Base-by-base conservation (phyloP, 148 eudicot genomes). In the Camellia granthamiana region DNA sequence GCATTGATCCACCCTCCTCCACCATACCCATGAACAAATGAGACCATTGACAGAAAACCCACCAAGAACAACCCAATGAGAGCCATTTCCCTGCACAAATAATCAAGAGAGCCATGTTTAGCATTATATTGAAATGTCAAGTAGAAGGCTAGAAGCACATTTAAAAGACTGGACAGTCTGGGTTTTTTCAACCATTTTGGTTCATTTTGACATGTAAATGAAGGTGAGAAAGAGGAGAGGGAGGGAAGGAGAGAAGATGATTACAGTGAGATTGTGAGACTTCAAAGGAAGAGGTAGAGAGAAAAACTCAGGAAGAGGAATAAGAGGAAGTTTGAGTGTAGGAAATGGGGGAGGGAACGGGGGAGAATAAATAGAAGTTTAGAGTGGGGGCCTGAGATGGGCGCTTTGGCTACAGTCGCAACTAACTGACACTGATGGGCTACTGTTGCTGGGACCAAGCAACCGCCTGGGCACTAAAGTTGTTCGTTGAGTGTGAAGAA, bases 1-100 rank as follows among this genome's bases (percentile, higher is more conserved):
- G 97, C 97, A 60, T 76, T 81, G 6, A 54, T 67, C 98, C 98
- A 93, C 13, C 92, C 93, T 5, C 86, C 90, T 6, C 85, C 88
- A 2, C 85, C 88, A 2, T 84, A 79, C 5, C 81, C 94, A 58
- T 83, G 86, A 75, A 80, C 88, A 64, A 60, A 44, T 60, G 90
- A 75, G 41, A 77, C 58, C 75, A 90, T 74, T 88, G 91, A 74
- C 42, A 91, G 85, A 60, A 93, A 67, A 12, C 81, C 80, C 64
- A 88, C 81, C 16, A 90, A 60, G 69, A 89, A 81, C 47, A 88
- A 11, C 76, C 82, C 87, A 82, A 51, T 16, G 18, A 58, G 4
- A 74, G 72, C 83, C 95, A 92, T 92, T 8, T 83, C 90, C 82
- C 56, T 41, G 42, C 52, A 63, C 23, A 44, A 46, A 47, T 1